A percentile compares a stretch with the other conserved stretches of the same genome.
Conservation (phyloP, 2,329 filamentous ascomycete species). For the Blastomyces percursus region DNA sequence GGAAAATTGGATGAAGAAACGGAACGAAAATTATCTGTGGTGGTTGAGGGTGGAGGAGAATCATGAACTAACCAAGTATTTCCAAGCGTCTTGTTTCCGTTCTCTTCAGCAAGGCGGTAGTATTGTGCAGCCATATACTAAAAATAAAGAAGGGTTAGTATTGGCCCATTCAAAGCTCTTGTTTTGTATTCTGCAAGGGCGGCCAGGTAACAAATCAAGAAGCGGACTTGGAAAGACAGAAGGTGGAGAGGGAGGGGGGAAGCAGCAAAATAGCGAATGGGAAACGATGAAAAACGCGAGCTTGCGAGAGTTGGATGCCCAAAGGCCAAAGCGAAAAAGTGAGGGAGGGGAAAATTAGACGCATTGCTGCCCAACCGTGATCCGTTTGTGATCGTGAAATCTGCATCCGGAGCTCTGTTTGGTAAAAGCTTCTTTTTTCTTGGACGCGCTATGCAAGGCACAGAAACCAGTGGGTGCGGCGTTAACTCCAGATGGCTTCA, state of each 20-base stretch:
- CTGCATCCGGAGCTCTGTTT: slow-evolving; percentile 4
- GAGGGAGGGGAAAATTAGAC: slow-evolving; percentile 14
- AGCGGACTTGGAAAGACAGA: background rate
- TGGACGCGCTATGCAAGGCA: slow-evolving; percentile 7
- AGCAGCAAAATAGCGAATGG: background rate
- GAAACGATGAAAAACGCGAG: background rate
- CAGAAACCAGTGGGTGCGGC: background rate
- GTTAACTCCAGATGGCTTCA: background rate
- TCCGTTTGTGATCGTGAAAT: slow-evolving; percentile 19
- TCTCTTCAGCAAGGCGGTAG: slow-evolving; percentile 79
- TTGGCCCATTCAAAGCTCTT: background rate
- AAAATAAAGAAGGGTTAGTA: slow-evolving; percentile 4
- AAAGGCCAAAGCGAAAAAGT: slow-evolving; percentile 8
- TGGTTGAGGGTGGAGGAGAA: background rate
- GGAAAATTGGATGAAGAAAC: background rate
- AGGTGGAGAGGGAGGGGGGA: background rate
- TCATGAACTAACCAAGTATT: slow-evolving; percentile 66
- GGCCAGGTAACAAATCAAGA: background rate
- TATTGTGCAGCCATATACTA: slow-evolving; percentile 63
- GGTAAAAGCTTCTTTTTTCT: background rate
- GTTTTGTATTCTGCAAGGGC: slow-evolving; percentile 1
- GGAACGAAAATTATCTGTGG: background rate
- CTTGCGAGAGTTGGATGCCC: slow-evolving; percentile 13
- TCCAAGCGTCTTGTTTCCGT: slow-evolving; percentile 78
- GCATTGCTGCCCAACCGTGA: slow-evolving; percentile 27